phyloP scores from a whole-genome alignment of 2,329 filamentous ascomycete species.

The Colletotrichum liriopes region DNA sequence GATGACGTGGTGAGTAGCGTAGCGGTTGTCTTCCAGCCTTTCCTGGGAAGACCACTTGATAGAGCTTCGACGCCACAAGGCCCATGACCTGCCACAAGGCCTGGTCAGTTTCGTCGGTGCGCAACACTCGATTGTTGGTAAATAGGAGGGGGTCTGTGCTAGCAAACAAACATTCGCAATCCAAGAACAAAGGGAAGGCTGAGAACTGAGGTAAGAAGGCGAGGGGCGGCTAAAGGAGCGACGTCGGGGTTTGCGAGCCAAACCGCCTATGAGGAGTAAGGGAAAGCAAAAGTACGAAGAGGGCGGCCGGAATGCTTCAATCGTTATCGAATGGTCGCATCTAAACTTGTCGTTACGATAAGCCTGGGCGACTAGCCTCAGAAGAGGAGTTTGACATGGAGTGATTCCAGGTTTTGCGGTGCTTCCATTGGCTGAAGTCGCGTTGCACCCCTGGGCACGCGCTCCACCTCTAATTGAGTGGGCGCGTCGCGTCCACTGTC shows the following conservation, averaged over 20 bases:
- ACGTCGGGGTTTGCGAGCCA: constrained; percentile 23
- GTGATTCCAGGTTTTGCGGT: background rate
- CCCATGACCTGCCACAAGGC: constrained; percentile 37
- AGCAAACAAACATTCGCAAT: constrained; percentile 28
- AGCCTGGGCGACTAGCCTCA: constrained; percentile 37
- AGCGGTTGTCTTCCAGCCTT: constrained; percentile 19
- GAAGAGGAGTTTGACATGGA: constrained; percentile 42
- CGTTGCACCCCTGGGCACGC: constrained; percentile 14
- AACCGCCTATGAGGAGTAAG: constrained; percentile 4
- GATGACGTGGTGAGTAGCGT: constrained; percentile 13
- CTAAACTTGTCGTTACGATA: constrained; percentile 40
- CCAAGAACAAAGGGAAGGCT: constrained; percentile 28
- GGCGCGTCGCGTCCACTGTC: constrained; percentile 32
- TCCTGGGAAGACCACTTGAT: constrained; percentile 18
- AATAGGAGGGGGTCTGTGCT: constrained; percentile 31
- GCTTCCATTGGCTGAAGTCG: constrained; percentile 30
- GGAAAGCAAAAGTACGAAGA: constrained; percentile 13
- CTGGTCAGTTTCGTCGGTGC: constrained; percentile 31
- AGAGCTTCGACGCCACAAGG: constrained; percentile 37
- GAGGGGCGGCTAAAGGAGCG: constrained; percentile 25
- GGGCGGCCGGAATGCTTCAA: constrained; percentile 25
- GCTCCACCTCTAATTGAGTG: constrained; percentile 36
- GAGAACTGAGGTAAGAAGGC: background rate
- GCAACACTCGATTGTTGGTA: constrained; percentile 16
- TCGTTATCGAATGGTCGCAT: constrained; percentile 41